phyloP scores from a whole-genome alignment of 2,329 filamentous ascomycete genomes.

The Aureobasidium sp. region DNA sequence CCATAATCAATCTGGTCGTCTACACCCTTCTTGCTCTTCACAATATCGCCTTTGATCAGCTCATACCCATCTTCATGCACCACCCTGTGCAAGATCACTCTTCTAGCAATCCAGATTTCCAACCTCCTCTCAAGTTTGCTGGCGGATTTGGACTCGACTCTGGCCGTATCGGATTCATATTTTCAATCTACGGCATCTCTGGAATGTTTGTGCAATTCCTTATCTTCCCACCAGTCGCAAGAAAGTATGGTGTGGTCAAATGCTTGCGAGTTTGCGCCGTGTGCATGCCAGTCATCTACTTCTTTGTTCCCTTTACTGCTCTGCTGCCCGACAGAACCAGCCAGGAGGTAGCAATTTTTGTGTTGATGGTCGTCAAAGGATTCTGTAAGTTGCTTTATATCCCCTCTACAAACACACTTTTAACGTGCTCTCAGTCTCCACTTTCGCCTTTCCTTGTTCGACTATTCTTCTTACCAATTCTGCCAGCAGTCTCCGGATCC shows the following conservation, averaged over 20 bases:
- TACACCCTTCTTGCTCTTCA: slow-evolving; percentile 80
- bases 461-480: slow-evolving; percentile 90
- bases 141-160: slow-evolving; percentile 70
- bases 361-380: slow-evolving; percentile 65
- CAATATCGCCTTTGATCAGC: slow-evolving; percentile 75
- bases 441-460: slow-evolving; percentile 80
- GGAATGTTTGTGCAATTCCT: slow-evolving; percentile 81
- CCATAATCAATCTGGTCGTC: slow-evolving; percentile 62
- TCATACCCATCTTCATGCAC: slow-evolving; percentile 82
- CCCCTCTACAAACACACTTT: background rate
- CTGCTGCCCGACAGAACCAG: slow-evolving; percentile 44
- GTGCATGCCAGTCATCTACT: slow-evolving; percentile 65
- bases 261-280: slow-evolving; percentile 63
- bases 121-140: slow-evolving; percentile 70
- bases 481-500: slow-evolving; percentile 61
- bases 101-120: slow-evolving; percentile 45
- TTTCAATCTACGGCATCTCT: slow-evolving; percentile 71
- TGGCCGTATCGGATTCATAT: slow-evolving; percentile 72
- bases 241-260: slow-evolving; percentile 61
- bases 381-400: slow-evolving; percentile 33
- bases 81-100: slow-evolving; percentile 51
- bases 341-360: slow-evolving; percentile 55
- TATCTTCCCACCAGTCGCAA: slow-evolving; percentile 69
- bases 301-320: slow-evolving; percentile 73
- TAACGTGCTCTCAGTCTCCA: slow-evolving; percentile 39